Conservation (phyloP, 179 eudicot genomes). For the Sideroxylon spinosum region DNA sequence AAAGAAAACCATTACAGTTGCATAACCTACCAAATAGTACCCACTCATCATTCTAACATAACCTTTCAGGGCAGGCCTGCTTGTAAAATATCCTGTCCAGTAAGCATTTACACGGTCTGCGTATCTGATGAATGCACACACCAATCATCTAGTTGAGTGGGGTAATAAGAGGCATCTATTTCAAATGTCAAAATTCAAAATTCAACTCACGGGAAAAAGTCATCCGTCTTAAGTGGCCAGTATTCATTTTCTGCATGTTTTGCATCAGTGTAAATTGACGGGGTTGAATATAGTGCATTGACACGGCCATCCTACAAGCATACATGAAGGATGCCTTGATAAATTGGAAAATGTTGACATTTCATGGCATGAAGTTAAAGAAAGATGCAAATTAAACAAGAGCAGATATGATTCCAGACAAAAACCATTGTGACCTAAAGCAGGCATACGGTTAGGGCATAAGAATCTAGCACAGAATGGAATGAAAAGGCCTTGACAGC, state of each 20-base stretch:
- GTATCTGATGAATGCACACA: slow-evolving; percentile 40
- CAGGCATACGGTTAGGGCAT: not conserved
- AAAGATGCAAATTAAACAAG: not conserved
- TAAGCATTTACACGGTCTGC: slow-evolving; percentile 79
- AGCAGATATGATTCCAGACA: not conserved
- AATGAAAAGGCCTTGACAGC: too few relatives aligned
- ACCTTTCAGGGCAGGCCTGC: slow-evolving; percentile 79
- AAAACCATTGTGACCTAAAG: not conserved
- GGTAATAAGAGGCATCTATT: not conserved
- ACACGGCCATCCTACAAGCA: slow-evolving; percentile 81
- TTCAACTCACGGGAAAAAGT: slow-evolving; percentile 82
- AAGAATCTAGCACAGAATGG: too few relatives aligned
- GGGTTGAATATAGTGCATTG: slow-evolving; percentile 88
- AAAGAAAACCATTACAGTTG: not conserved
- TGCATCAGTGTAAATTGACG: slow-evolving; percentile 88
- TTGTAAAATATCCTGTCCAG: slow-evolving; percentile 92
- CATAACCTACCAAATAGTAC: slow-evolving; percentile 62
- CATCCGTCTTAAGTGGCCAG: slow-evolving; percentile 88
- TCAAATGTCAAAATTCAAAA: not conserved
- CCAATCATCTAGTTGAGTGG: not conserved
- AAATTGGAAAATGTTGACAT: not conserved
- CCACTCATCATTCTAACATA: slow-evolving; percentile 85
- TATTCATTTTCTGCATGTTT: slow-evolving; percentile 58
- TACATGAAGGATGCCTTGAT: not conserved
- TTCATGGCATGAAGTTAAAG: not conserved